Base-by-base conservation (phyloP, 345 rosid genomes). In the Pugionium cornutum region DNA sequence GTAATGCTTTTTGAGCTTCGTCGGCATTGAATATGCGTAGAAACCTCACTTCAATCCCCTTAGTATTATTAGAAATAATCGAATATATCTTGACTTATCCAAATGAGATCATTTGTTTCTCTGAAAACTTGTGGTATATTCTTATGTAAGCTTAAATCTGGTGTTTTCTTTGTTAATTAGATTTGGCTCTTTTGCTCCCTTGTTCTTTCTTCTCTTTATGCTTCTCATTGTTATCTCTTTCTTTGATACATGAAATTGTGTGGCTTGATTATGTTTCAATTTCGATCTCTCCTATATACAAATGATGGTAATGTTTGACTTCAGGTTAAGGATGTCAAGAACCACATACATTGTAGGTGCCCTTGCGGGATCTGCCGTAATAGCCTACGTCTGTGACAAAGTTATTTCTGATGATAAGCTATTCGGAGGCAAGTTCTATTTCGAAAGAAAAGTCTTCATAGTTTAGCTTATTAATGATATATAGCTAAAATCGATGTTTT, bases 371-470 rank as follows among this genome's bases (percentile, higher is more conserved):
- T 79, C 94, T 30, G 82, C 82, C 49, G 94, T 54, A 10, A 6
- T 86, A 57, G 87, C 91, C 9, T 92, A 83, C 66, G 76, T 67
- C 1, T 81, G 69, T 41, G 98, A 92, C 78, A 56, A 11, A 32
- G 52, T 81, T 45, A 11, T 88, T 25, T 62, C 98, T 7, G 88
- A 81, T 55, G 46, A 69, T 64, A 92, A 92, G 86, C 48, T 92
- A 10, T 92, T 92, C 76, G 97, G 98, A 78, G 98, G 77, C 45
- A 61, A 67, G 68, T 73, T 30, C 28, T 31, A 9, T 10, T 43
- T 8, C 0, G 9, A 1, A 4, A 9, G 26, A 33, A 10, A 27
- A 28, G 18, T 18, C 3, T 3, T 57, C 2, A 9, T 44, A 37
- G 2, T 4, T 4, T 65, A 10, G 71, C 8, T 18, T 53, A 53